phyloP scores from a whole-genome alignment of 2,329 filamentous ascomycete genomes.

The Trichoderma semiorbis region DNA sequence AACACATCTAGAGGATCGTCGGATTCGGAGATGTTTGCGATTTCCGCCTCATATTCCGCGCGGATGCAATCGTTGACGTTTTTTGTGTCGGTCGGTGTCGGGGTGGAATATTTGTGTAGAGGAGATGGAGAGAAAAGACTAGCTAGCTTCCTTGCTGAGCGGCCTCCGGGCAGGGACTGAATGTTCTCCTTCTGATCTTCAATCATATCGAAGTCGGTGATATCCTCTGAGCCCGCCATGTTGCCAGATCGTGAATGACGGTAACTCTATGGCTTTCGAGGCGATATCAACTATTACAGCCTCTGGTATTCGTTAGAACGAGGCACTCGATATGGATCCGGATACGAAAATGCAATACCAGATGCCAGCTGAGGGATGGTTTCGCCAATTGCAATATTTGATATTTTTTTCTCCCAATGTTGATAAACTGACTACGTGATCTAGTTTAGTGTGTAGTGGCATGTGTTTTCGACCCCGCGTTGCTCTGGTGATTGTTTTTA shows the following conservation, averaged over 20 bases:
- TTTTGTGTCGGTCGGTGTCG: slow-evolving; percentile 68
- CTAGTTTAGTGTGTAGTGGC: neutral
- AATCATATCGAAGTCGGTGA: slow-evolving; percentile 83
- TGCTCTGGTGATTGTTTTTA: slow-evolving; percentile 10
- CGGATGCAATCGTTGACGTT: slow-evolving; percentile 77
- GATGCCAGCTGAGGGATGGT: neutral
- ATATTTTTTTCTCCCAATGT: neutral
- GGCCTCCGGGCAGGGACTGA: slow-evolving; percentile 79
- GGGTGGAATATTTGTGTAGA: slow-evolving; percentile 55
- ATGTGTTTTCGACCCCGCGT: slow-evolving; percentile 12
- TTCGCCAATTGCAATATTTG: neutral
- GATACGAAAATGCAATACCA: neutral
- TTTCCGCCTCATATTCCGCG: slow-evolving; percentile 80
- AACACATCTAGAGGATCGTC: slow-evolving; percentile 95
- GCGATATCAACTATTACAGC: neutral
- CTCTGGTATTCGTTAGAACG: neutral
- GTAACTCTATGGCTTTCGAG: neutral
- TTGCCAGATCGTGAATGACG: slow-evolving; percentile 28
- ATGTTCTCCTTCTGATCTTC: slow-evolving; percentile 98
- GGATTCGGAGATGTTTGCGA: slow-evolving; percentile 74
- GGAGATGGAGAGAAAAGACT: slow-evolving; percentile 71
- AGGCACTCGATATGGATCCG: neutral
- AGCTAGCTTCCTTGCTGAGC: slow-evolving; percentile 85
- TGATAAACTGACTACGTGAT: slow-evolving; percentile 1
- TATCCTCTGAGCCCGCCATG: slow-evolving; percentile 51